Conservation (phyloP, 1,139 yeast genomes). For the Schwanniomyces etchellsii region DNA sequence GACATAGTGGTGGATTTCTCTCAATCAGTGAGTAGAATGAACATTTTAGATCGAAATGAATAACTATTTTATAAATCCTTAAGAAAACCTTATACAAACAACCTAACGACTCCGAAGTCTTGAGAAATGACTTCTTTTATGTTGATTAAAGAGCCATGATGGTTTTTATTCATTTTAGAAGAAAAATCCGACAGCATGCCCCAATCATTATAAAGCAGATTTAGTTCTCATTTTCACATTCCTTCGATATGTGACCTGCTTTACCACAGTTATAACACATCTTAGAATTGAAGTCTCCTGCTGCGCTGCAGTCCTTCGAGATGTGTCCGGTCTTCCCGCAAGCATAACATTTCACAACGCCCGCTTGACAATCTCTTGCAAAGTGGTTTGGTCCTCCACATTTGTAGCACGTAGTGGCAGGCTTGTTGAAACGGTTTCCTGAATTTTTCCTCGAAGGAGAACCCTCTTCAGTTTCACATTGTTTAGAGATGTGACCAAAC, state of each 20-base stretch:
- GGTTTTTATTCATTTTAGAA: no score
- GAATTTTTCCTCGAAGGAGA: slow-evolving; percentile 16
- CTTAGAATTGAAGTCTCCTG: slow-evolving; percentile 39
- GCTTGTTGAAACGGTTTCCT: slow-evolving; percentile 17
- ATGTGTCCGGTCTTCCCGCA: slow-evolving; percentile 90
- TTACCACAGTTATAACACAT: slow-evolving; percentile 42
- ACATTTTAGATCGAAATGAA: slow-evolving; percentile 9
- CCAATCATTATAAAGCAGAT: neutral
- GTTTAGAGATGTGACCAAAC: slow-evolving; percentile 78
- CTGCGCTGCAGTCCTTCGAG: slow-evolving; percentile 69
- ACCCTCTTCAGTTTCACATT: slow-evolving; percentile 45
- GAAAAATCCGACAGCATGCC: no score
- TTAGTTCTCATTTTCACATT: slow-evolving; percentile 17
- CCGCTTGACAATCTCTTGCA: slow-evolving; percentile 86
- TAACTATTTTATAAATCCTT: slow-evolving; percentile 5
- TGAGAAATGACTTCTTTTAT: no score
- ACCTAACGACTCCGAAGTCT: no score
- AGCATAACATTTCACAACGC: slow-evolving; percentile 75
- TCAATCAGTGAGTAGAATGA: slow-evolving; percentile 35
- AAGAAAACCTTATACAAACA: slow-evolving; percentile 1
- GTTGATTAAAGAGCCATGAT: no score
- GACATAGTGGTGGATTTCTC: slow-evolving; percentile 65
- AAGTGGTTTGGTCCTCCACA: slow-evolving; percentile 93
- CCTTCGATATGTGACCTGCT: slow-evolving; percentile 32
- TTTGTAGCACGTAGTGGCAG: slow-evolving; percentile 72